These are phyloP conservation scores for Aristolochia contorta DNA, from an alignment of 164 flowering plant species.

Conservation along the genomic window DNA sequence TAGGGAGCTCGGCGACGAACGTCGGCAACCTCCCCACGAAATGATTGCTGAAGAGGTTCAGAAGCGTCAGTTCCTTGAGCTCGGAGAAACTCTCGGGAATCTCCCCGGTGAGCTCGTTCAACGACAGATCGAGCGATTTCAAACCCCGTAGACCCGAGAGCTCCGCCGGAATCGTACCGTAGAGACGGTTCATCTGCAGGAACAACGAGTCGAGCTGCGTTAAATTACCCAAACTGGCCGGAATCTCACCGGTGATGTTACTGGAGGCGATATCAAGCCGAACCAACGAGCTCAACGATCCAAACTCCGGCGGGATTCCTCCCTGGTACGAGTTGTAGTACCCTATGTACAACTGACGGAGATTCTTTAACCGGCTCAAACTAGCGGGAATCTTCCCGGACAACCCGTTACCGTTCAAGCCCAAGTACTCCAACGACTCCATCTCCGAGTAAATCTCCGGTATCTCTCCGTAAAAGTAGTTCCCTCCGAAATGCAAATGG, in stretches of 20 bases:
- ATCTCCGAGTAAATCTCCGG: constrained; percentile 49
- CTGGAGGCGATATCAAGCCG: constrained; percentile 49
- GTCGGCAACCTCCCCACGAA: constrained; percentile 54
- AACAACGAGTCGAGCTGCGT: constrained; percentile 47
- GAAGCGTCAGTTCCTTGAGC: constrained; percentile 39
- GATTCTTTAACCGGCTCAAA: constrained; percentile 29
- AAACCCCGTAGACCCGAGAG: constrained; percentile 42
- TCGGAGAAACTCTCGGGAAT: constrained; percentile 54
- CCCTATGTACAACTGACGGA: constrained; percentile 34
- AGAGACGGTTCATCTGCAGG: constrained; percentile 50
- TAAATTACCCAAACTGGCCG: constrained; percentile 41
- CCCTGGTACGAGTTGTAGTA: constrained; percentile 35
- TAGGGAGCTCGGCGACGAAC: constrained; percentile 56
- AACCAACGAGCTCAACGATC: constrained; percentile 28
- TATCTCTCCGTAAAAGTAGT: constrained; percentile 62
- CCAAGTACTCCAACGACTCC: constrained; percentile 43
- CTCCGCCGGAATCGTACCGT: constrained; percentile 57
- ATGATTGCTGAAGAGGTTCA: constrained; percentile 59
- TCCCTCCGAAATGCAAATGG: constrained; percentile 55
- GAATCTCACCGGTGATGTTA: constrained; percentile 68
- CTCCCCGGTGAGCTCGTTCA: constrained; percentile 53
- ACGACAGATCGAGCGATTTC: constrained; percentile 60
- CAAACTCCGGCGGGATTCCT: constrained; percentile 62
- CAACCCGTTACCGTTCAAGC: constrained; percentile 45
- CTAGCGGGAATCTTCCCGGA: constrained; percentile 49